Conservation (phyloP, 2,329 filamentous ascomycete species). For the Aspergillus floridensis region DNA sequence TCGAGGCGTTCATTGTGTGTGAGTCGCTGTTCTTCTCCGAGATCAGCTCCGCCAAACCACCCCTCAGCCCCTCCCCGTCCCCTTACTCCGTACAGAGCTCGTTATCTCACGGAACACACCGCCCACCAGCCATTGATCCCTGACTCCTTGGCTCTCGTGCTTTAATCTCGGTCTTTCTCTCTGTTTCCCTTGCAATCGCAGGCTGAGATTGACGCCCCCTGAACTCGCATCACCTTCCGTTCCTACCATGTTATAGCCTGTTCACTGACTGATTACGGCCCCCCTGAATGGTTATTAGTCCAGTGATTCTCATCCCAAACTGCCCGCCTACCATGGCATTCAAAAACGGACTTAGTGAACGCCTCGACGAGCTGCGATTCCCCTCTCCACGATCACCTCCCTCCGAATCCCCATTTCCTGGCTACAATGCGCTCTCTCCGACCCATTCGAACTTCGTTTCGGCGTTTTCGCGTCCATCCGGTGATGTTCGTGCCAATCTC, state of each 20-base stretch:
- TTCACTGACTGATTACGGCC: slow-evolving; percentile 25
- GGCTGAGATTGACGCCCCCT: slow-evolving; percentile 8
- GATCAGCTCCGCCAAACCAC: slow-evolving; percentile 31
- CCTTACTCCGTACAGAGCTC: slow-evolving; percentile 39
- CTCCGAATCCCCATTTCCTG: slow-evolving; percentile 72
- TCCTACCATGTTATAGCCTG: slow-evolving; percentile 18
- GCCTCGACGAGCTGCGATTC: slow-evolving; percentile 78
- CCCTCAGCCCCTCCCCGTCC: slow-evolving; percentile 38
- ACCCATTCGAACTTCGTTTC: slow-evolving; percentile 62
- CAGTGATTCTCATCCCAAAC: slow-evolving; percentile 26
- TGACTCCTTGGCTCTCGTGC: slow-evolving; percentile 14
- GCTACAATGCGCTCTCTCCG: slow-evolving; percentile 70
- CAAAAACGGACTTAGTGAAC: slow-evolving; percentile 60
- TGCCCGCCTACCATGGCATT: slow-evolving; percentile 58
- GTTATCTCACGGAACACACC: slow-evolving; percentile 28
- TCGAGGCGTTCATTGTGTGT: slow-evolving; percentile 42
- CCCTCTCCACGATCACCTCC: slow-evolving; percentile 73
- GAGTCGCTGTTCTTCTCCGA: slow-evolving; percentile 29
- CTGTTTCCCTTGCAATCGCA: slow-evolving; percentile 15
- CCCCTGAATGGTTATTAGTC: slow-evolving; percentile 30
- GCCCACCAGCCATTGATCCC: slow-evolving; percentile 25
- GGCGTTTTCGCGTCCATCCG: slow-evolving; percentile 54
- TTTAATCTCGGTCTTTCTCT: slow-evolving; percentile 14
- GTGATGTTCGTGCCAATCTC: slow-evolving; percentile 73
- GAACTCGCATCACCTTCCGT: slow-evolving; percentile 7